Evolutionary conservation across 2,329 filamentous ascomycete species (phyloP).

Genomic region (Epicoccum nigrum): DNA sequence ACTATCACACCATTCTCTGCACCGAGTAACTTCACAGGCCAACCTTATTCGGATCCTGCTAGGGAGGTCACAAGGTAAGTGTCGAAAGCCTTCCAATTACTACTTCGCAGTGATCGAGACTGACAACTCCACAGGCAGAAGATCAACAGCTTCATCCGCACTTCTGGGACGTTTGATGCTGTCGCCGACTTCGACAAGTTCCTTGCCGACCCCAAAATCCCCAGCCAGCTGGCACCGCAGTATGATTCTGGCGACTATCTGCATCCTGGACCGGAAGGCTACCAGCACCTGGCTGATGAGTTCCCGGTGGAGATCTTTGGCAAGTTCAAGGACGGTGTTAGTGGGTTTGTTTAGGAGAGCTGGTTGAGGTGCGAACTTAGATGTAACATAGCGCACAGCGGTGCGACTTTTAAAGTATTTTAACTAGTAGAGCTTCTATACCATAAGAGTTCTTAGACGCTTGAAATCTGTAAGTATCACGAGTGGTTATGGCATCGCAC

Average conservation of each 20-base stretch:
- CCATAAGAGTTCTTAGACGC: no score
- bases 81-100: neutral
- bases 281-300: constrained; percentile 63
- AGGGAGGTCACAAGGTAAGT: constrained; percentile 61
- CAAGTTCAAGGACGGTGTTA: constrained; percentile 29
- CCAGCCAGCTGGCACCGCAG: constrained; percentile 54
- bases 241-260: constrained; percentile 70
- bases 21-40: constrained; percentile 46
- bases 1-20: constrained; percentile 70
- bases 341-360: constrained; percentile 22
- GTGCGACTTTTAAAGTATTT: no score
- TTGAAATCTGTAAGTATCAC: no score
- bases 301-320: constrained; percentile 64
- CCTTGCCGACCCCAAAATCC: constrained; percentile 58
- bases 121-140: constrained; percentile 39
- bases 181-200: constrained; percentile 68
- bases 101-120: neutral
- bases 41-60: constrained; percentile 61
- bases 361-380: no score
- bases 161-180: constrained; percentile 62
- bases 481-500: no score
- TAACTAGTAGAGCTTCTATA: no score
- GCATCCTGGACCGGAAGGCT: constrained; percentile 66
- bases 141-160: constrained; percentile 67
- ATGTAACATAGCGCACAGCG: no score